Evolutionary conservation across 1,284 basidiomycete species (phyloP).

Genomic region (Austroboletus niveus): DNA sequence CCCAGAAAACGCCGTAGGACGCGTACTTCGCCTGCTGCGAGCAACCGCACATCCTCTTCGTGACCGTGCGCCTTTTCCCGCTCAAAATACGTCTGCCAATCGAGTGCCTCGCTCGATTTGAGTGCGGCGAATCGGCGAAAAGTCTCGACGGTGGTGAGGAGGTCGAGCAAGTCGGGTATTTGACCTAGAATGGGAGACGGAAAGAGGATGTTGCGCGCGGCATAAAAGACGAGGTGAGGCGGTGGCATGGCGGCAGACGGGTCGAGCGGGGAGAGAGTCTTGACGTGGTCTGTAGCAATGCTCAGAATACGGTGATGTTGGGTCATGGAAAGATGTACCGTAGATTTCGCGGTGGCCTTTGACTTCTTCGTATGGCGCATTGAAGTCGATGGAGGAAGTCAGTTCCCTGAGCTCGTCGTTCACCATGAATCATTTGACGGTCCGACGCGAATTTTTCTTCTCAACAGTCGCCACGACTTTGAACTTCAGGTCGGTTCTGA

Average conservation of each 20-base stretch:
- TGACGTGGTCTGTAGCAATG: constrained; percentile 15
- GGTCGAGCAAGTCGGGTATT: constrained; percentile 41
- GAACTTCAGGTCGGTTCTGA: too few relatives aligned
- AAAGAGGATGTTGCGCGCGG: constrained; percentile 38
- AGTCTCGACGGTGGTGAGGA: constrained; percentile 41
- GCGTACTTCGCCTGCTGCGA: constrained; percentile 16
- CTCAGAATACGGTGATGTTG: neutral
- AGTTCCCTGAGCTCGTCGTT: constrained; percentile 11
- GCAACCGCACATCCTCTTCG: constrained; percentile 11
- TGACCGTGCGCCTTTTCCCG: constrained; percentile 2
- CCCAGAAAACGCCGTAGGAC: constrained; percentile 11
- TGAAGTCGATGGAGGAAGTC: constrained; percentile 16
- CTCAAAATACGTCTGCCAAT: constrained; percentile 35
- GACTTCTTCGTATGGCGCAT: constrained; percentile 7
- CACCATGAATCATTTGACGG: too few relatives aligned
- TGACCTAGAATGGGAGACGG: constrained; percentile 35
- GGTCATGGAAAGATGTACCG: constrained; percentile 4
- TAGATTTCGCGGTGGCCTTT: constrained; percentile 19
- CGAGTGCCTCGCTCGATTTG: constrained; percentile 32
- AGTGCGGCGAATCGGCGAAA: constrained; percentile 35
- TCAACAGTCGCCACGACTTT: too few relatives aligned
- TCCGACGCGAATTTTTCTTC: too few relatives aligned
- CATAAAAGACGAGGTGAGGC: constrained; percentile 37
- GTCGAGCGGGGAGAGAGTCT: neutral
- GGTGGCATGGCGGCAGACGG: constrained; percentile 14